Conservation (phyloP, 2,329 filamentous ascomycete species). For the Clathrospora elynae region DNA sequence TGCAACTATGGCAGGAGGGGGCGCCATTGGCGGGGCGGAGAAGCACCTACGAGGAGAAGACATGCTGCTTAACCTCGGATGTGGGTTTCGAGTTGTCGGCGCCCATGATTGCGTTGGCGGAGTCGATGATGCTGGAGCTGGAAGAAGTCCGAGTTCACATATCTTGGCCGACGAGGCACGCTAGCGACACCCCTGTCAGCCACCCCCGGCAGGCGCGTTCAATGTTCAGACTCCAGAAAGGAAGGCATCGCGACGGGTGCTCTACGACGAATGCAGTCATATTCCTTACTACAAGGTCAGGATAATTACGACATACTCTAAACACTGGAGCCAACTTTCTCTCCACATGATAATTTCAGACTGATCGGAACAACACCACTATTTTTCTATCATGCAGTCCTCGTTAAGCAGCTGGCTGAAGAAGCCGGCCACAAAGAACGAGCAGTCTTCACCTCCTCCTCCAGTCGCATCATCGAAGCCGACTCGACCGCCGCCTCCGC, state of each 20-base stretch:
- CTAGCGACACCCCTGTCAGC: conserved; percentile 21
- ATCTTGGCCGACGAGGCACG: conserved; percentile 34
- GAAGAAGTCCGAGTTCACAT: conserved; percentile 37
- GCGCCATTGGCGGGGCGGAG: conserved; percentile 29
- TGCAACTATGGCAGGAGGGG: conserved; percentile 1
- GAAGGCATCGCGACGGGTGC: no score
- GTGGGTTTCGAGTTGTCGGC: conserved; percentile 66
- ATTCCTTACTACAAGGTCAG: no score
- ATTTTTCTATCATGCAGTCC: no score
- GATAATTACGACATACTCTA: no score
- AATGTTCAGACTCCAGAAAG: conserved; percentile 24
- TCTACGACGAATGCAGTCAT: conserved; percentile 9
- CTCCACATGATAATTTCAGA: not conserved
- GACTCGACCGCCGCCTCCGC: conserved; percentile 25
- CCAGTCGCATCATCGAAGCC: conserved; percentile 5
- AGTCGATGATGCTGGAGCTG: conserved; percentile 36
- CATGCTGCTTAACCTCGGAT: conserved; percentile 60
- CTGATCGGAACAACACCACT: no score
- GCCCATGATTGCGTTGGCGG: conserved; percentile 58
- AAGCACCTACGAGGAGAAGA: conserved; percentile 63
- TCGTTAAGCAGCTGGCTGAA: conserved; percentile 56
- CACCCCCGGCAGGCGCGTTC: no score
- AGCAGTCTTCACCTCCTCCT: conserved; percentile 14
- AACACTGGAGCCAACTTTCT: no score
- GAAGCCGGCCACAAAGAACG: conserved; percentile 48